A percentile compares a stretch with the other conserved stretches of the same genome.
Conservation (phyloP, 108 stramenopile species). For the Pseudonitzschia multiseries region DNA sequence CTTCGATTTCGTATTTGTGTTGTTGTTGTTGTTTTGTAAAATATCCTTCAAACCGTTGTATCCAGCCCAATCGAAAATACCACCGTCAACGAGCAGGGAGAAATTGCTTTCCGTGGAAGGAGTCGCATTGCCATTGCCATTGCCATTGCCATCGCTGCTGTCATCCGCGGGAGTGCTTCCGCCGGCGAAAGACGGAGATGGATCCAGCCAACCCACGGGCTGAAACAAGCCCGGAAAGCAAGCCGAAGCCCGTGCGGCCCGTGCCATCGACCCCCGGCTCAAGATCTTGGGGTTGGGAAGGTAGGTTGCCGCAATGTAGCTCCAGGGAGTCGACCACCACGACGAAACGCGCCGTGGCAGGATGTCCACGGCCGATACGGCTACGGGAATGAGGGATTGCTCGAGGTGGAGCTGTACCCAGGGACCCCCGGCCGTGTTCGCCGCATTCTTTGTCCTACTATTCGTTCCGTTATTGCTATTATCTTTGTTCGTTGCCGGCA, state of each 20-base stretch:
- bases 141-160: slow-evolving; percentile 5
- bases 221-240: slow-evolving; percentile 78
- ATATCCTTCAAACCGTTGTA: slow-evolving; percentile 47
- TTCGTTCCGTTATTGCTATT: too few species aligned
- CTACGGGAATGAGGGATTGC: slow-evolving; percentile 66
- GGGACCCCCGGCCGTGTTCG: neutral
- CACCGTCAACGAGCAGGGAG: slow-evolving; percentile 66
- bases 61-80: slow-evolving; percentile 62
- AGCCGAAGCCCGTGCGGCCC: slow-evolving; percentile 75
- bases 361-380: slow-evolving; percentile 70
- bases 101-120: neutral
- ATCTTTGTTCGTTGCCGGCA: too few species aligned
- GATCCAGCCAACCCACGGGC: slow-evolving; percentile 64
- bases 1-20: slow-evolving; percentile 1
- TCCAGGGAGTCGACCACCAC: neutral
- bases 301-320: neutral
- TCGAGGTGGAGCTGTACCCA: slow-evolving; percentile 40
- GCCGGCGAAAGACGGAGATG: neutral
- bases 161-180: neutral
- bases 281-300: slow-evolving; percentile 39
- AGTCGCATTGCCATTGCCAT: slow-evolving; percentile 1
- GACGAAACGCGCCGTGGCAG: slow-evolving; percentile 32
- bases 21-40: neutral
- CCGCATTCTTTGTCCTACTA: too few species aligned
- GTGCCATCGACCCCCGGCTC: slow-evolving; percentile 65